Conservation (phyloP, 306 rosid species). For the Vachellia collinsii region DNA sequence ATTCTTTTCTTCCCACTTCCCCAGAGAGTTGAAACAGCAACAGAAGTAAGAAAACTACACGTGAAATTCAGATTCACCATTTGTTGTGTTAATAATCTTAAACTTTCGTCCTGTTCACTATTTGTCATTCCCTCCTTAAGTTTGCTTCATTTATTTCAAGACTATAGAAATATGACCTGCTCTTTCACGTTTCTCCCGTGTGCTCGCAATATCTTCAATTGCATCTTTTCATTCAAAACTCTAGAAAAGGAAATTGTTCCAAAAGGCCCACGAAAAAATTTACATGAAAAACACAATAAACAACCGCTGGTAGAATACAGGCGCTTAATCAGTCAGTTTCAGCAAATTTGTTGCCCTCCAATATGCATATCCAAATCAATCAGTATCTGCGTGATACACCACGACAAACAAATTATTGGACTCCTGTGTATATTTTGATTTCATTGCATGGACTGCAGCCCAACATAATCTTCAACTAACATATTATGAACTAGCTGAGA, state of each 20-base stretch:
- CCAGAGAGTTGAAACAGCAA: background rate
- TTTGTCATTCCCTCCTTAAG: background rate
- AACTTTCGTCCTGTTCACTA: background rate
- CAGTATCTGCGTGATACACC: background rate
- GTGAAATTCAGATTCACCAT: background rate
- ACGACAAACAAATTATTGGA: background rate
- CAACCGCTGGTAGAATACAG: background rate
- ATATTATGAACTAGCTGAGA: background rate
- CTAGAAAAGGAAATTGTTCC: background rate
- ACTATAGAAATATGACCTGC: background rate
- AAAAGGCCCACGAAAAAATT: background rate
- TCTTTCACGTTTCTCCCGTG: background rate
- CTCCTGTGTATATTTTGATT: background rate
- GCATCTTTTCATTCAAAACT: background rate
- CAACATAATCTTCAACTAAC: background rate
- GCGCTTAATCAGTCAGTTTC: constrained; percentile 16
- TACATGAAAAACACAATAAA: background rate
- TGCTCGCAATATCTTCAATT: background rate
- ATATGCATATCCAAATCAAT: constrained; percentile 13
- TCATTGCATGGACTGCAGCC: background rate
- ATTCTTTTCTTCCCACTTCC: background rate
- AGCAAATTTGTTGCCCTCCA: constrained; percentile 5
- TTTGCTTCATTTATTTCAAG: background rate
- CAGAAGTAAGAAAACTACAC: background rate
- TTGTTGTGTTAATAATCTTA: background rate